A percentile compares a stretch with the other conserved stretches of the same genome.
Conservation (phyloP, 2,329 filamentous ascomycete species). For the Geosmithia morbida region DNA sequence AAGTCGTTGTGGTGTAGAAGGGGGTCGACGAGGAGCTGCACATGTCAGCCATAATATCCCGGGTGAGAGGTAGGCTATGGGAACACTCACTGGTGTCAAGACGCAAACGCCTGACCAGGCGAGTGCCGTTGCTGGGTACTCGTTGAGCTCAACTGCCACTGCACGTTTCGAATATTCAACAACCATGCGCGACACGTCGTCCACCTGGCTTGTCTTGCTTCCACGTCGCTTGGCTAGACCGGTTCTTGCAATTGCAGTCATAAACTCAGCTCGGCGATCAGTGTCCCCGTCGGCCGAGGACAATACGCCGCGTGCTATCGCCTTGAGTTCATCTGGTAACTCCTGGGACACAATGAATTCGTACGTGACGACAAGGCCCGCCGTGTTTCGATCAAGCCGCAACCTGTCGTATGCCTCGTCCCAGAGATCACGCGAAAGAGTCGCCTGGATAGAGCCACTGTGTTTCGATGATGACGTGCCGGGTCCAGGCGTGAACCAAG, state of each 20-base stretch:
- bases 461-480: constrained; percentile 1
- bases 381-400: constrained; percentile 12
- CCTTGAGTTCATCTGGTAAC: constrained; percentile 16
- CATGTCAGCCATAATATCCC: neutral
- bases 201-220: constrained; percentile 11
- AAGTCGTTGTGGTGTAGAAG: constrained; percentile 16
- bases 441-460: constrained; percentile 4
- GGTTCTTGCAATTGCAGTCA: constrained; percentile 13
- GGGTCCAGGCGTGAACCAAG: neutral
- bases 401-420: constrained; percentile 18
- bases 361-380: constrained; percentile 17
- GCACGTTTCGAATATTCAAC: constrained; percentile 12
- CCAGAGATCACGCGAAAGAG: constrained; percentile 15
- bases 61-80: neutral
- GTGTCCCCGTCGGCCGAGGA: constrained; percentile 6
- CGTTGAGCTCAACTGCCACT: constrained; percentile 10
- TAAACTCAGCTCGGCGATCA: constrained; percentile 12
- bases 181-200: constrained; percentile 12
- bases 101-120: constrained; percentile 21
- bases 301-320: constrained; percentile 11
- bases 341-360: constrained; percentile 20
- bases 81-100: constrained; percentile 17
- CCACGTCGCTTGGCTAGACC: constrained; percentile 14
- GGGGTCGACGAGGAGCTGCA: constrained; percentile 18
- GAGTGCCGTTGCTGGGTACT: constrained; percentile 14